Evolutionary conservation across 2,329 filamentous ascomycete genomes (phyloP).

Genomic region (Fusarium concolor): DNA sequence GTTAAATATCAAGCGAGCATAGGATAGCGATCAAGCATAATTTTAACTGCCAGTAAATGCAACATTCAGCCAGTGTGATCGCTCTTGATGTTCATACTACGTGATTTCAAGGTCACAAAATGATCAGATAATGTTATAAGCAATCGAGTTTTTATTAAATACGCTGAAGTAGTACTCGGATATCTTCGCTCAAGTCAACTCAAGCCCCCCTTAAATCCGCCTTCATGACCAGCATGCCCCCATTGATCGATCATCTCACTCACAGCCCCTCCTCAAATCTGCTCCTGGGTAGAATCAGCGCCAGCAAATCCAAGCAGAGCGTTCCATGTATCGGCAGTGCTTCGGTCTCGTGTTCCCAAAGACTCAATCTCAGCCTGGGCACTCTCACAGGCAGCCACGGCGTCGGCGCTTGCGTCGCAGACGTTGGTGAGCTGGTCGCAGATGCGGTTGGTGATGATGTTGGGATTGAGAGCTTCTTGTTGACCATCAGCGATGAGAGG

Average conservation of each 20-base stretch:
- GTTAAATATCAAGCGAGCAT: neutral
- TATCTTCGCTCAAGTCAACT: conserved; percentile 23
- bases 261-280: conserved; percentile 28
- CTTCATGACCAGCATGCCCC: conserved; percentile 36
- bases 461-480: conserved; percentile 75
- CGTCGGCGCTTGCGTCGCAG: conserved; percentile 71
- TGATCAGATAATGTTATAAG: neutral
- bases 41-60: neutral
- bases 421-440: conserved; percentile 76
- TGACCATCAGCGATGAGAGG: conserved; percentile 68
- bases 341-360: conserved; percentile 60
- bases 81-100: neutral
- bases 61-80: neutral
- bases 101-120: neutral
- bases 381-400: conserved; percentile 62
- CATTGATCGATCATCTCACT: conserved; percentile 12
- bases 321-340: conserved; percentile 63
- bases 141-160: conserved; percentile 14
- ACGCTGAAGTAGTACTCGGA: conserved; percentile 7
- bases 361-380: conserved; percentile 66
- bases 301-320: conserved; percentile 51
- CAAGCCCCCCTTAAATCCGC: neutral
- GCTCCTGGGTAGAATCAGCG: conserved; percentile 39
- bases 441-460: conserved; percentile 79
- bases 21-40: conserved; percentile 13